These are phyloP conservation scores for Tetrapisispora nanseiensis DNA, from an alignment of 805 yeast species.

Conservation along the genomic window DNA sequence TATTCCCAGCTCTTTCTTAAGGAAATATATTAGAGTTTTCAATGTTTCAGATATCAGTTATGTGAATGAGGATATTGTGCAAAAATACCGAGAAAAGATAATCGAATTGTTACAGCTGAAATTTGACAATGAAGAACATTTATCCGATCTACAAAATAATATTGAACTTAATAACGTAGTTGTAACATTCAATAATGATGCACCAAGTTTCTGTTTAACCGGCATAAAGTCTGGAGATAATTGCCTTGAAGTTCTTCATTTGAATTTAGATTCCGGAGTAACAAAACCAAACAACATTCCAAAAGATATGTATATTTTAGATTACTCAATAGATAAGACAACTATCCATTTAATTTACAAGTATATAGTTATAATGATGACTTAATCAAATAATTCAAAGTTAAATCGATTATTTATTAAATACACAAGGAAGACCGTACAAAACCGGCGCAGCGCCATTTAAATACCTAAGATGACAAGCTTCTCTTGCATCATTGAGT, in stretches of 20 bases:
- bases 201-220: neutral
- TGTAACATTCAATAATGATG: neutral
- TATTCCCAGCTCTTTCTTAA: slow-evolving; percentile 11
- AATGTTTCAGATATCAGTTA: slow-evolving; percentile 5
- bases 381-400: no score
- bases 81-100: neutral
- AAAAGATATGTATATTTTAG: neutral
- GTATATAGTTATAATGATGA: neutral
- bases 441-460: slow-evolving; percentile 92
- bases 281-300: neutral
- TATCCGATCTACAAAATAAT: neutral
- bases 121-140: no score
- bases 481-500: slow-evolving; percentile 49
- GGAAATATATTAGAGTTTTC: slow-evolving; percentile 6
- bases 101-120: neutral
- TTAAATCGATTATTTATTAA: neutral
- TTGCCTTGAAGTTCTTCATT: no score
- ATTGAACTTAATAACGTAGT: neutral
- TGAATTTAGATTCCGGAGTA: neutral
- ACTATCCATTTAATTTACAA: neutral
- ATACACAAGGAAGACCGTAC: slow-evolving; percentile 63
- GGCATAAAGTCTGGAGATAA: no score
- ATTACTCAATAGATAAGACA: neutral
- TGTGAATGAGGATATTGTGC: neutral
- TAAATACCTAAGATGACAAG: slow-evolving; percentile 59